Conservation (phyloP, 2,329 filamentous ascomycete genomes). For the Akanthomyces muscarius region DNA sequence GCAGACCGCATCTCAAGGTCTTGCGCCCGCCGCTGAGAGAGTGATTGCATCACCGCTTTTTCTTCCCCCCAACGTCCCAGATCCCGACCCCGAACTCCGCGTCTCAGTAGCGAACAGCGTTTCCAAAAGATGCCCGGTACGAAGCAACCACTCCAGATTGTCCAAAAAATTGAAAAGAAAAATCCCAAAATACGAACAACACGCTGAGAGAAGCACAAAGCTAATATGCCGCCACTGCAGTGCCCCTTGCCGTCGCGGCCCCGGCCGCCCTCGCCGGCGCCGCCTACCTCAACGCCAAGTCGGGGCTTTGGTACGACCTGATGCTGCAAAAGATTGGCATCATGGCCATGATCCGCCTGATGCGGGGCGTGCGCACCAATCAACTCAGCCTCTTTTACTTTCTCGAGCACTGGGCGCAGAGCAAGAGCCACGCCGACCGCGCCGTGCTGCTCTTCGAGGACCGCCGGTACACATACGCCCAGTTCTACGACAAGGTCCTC, state of each 20-base stretch:
- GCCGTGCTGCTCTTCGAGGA: conserved; percentile 66
- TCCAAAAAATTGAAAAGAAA: no score
- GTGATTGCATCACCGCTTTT: no score
- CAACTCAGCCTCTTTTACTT: conserved; percentile 69
- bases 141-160: no score
- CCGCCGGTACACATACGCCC: conserved; percentile 66
- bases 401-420: conserved; percentile 63
- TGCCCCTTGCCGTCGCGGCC: conserved; percentile 50
- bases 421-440: conserved; percentile 46
- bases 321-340: conserved; percentile 53
- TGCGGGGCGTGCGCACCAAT: conserved; percentile 51
- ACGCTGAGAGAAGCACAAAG: no score
- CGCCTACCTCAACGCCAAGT: conserved; percentile 76
- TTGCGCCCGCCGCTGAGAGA: no score
- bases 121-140: no score
- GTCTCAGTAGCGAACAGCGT: no score
- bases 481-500: conserved; percentile 66
- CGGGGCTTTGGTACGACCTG: conserved; percentile 62
- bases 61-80: no score
- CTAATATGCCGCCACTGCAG: conserved; percentile 29
- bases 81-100: no score
- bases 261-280: conserved; percentile 62
- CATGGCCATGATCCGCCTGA: conserved; percentile 40
- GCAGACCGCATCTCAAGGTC: no score
- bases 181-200: no score